A percentile compares a stretch with the other conserved stretches of the same genome.
Conservation (phyloP, 108 stramenopile genomes). For the Discostella pseudostelligera region DNA sequence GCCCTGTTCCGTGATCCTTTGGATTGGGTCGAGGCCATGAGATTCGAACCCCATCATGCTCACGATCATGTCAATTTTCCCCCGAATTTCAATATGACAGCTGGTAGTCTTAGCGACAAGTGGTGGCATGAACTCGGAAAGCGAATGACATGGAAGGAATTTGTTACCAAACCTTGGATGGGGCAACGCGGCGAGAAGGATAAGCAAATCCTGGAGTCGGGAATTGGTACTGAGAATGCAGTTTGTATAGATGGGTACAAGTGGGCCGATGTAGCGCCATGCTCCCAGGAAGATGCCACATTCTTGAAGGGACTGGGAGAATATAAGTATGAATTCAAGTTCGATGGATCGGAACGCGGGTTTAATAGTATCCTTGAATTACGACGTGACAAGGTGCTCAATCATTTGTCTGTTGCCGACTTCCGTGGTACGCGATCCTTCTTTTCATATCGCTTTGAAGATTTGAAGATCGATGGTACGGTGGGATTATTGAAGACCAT, state of each 20-base stretch:
- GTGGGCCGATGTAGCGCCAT: slow-evolving; percentile 17
- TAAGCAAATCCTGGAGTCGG: not conserved
- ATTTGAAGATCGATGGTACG: slow-evolving; percentile 25
- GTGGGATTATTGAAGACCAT: slow-evolving; percentile 33
- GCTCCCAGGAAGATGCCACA: slow-evolving; percentile 28
- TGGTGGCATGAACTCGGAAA: slow-evolving; percentile 9
- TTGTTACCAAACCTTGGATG: slow-evolving; percentile 3
- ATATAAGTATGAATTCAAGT: slow-evolving; percentile 43
- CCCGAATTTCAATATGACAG: slow-evolving; percentile 39
- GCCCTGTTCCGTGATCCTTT: slow-evolving; percentile 53
- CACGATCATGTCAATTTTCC: slow-evolving; percentile 45
- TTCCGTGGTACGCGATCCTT: slow-evolving; percentile 24
- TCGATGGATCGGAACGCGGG: slow-evolving; percentile 39
- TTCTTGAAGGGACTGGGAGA: slow-evolving; percentile 8
- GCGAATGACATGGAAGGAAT: not conserved
- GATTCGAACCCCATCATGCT: slow-evolving; percentile 47
- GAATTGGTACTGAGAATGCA: not conserved
- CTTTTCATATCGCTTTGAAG: slow-evolving; percentile 49
- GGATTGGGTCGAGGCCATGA: slow-evolving; percentile 66
- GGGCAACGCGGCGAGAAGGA: not conserved
- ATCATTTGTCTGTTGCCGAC: slow-evolving; percentile 33
- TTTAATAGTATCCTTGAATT: slow-evolving; percentile 48
- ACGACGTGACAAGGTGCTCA: slow-evolving; percentile 55
- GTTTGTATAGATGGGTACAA: slow-evolving; percentile 16
- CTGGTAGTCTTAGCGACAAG: slow-evolving; percentile 30